phyloP scores from a whole-genome alignment of 2,329 filamentous ascomycete species.

The Calonectria pteridis region DNA sequence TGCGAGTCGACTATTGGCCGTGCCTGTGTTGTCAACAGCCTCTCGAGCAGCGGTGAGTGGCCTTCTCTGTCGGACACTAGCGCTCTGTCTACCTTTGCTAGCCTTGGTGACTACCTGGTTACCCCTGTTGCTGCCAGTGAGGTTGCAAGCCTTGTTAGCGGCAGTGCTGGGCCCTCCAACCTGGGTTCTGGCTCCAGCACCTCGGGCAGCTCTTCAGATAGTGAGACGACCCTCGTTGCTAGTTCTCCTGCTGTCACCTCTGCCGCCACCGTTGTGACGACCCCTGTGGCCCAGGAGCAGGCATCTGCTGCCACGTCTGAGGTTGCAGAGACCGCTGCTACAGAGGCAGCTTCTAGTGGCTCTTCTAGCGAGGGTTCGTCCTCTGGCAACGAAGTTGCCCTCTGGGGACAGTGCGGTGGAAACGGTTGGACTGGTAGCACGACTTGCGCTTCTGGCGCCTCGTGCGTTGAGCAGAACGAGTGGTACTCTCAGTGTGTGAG shows the following conservation, averaged over 20 bases:
- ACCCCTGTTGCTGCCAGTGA: conserved; percentile 40
- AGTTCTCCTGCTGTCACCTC: neutral
- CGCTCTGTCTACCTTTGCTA: conserved; percentile 32
- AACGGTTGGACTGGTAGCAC: conserved; percentile 41
- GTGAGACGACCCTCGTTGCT: neutral
- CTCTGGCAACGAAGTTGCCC: conserved; percentile 19
- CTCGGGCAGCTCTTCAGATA: neutral
- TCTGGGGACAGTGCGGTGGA: conserved; percentile 45
- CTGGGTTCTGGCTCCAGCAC: conserved; percentile 30
- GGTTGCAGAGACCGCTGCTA: neutral
- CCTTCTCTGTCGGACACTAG: conserved; percentile 35
- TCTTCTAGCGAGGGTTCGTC: neutral
- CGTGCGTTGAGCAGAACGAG: conserved; percentile 42
- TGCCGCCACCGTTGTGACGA: neutral
- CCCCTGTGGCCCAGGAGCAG: neutral
- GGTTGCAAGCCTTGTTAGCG: conserved; percentile 40
- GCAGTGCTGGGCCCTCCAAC: conserved; percentile 42
- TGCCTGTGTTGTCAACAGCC: conserved; percentile 38
- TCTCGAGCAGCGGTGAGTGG: conserved; percentile 40
- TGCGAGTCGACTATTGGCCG: conserved; percentile 40
- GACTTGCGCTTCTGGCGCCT: conserved; percentile 39
- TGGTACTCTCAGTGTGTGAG: conserved; percentile 47
- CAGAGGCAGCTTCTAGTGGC: conserved; percentile 1
- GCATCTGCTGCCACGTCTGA: neutral
- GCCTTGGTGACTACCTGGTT: conserved; percentile 39